Evolutionary conservation across 2,329 filamentous ascomycete genomes (phyloP), one percentile per base, ranked within the genome.

Genomic region (Stachybotrys echinatus): DNA sequence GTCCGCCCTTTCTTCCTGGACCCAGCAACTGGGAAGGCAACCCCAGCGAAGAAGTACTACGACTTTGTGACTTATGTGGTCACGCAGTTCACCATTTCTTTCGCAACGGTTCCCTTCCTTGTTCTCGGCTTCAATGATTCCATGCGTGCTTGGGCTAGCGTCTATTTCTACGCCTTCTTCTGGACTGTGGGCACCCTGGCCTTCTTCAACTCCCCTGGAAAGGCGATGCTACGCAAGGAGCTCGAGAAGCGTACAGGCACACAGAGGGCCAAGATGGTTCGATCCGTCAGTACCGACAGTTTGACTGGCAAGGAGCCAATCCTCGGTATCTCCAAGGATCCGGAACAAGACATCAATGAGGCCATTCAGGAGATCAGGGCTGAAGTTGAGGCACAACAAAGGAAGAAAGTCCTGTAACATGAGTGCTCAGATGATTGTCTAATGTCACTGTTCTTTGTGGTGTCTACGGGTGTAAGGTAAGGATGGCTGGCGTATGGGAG

Each of bases 1-100:
- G 71, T 97, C 52, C 90, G 94, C 2, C 94, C 94, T 20, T 92
- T 99, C 72, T 96, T 99, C 76, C 74, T 97, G 45, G 84, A 91
- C 48, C 81, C 90, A 2, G 81, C 88, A 55, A 88, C 88, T 34
- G 83, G 77, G 54, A 78, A 78, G 48, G 83, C 88, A 2, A 84
- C 84, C 0, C 74, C 83, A 0, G 76, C 76, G 61, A 99, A 99
- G 69, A 82, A 77, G 53, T 92, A 90, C 72, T 99, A 99, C 71
- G 94, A 99, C 62, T 62, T 89, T 45, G 75, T 83, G 53, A 89
- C 87, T 51, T 89, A 81, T 69, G 48, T 95, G 22, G 75, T 81
- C 12, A 96, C 92, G 0, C 92, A 96, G 65, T 64, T 86, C n/a
- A 81, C 83, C 2, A 91, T 97, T 67, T 85, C 86, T 44, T 99